Conservation (phyloP, 2,329 filamentous ascomycete species). For the Fusarium oxysporum region DNA sequence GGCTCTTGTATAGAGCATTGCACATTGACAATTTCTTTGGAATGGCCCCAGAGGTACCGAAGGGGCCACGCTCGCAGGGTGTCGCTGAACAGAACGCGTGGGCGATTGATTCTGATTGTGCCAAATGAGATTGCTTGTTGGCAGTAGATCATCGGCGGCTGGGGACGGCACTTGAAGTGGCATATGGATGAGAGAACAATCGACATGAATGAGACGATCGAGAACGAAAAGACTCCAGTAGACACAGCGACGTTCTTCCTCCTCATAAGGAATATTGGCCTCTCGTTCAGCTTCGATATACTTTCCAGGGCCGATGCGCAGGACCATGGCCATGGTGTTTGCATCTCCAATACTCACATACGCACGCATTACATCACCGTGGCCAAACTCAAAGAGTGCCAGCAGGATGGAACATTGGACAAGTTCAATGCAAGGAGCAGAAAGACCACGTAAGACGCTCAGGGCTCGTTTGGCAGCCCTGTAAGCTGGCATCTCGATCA, state of each 20-base stretch:
- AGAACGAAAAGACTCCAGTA: slow-evolving; percentile 60
- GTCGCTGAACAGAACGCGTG: slow-evolving; percentile 41
- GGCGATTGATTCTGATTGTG: slow-evolving; percentile 40
- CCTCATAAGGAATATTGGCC: slow-evolving; percentile 45
- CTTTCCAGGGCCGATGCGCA: slow-evolving; percentile 54
- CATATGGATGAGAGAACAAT: slow-evolving; percentile 48
- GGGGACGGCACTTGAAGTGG: slow-evolving; percentile 53
- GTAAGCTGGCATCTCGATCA: slow-evolving; percentile 56
- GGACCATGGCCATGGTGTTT: slow-evolving; percentile 51
- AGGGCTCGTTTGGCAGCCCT: slow-evolving; percentile 54
- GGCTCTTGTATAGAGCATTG: slow-evolving; percentile 50
- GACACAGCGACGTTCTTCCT: slow-evolving; percentile 55
- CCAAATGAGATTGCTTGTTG: slow-evolving; percentile 51
- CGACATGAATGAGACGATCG: slow-evolving; percentile 53
- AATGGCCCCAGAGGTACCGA: slow-evolving; percentile 51
- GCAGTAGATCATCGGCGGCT: slow-evolving; percentile 50
- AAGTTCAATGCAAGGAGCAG: slow-evolving; percentile 53
- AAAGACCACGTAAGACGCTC: slow-evolving; percentile 51
- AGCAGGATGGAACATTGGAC: slow-evolving; percentile 57
- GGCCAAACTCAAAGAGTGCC: slow-evolving; percentile 59
- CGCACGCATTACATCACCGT: slow-evolving; percentile 55
- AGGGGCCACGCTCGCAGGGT: slow-evolving; percentile 45
- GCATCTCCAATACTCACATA: slow-evolving; percentile 58
- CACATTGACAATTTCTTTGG: slow-evolving; percentile 52
- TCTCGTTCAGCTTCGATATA: slow-evolving; percentile 49